Base-by-base conservation (phyloP, 768 basidiomycete species). In the Leccinum uliginosum region DNA sequence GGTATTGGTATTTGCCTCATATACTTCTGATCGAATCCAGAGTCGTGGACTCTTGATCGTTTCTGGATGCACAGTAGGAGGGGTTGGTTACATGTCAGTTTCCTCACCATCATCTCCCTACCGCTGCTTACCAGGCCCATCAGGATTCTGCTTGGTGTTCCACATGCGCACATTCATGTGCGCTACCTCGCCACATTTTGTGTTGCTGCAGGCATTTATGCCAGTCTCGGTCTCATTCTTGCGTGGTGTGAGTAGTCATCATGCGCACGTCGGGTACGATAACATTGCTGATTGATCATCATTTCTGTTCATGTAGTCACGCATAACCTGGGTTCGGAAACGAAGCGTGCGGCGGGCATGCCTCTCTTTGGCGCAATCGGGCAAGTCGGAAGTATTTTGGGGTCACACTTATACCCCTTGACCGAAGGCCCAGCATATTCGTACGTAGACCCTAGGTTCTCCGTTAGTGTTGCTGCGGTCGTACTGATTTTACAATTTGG, bases 121-220 rank as follows among this genome's bases (percentile, higher is more conserved):
- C 9, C 2, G 0, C 9, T 40, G 45, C 59, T 65, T 24, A 59
- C n/a, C 17, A 12, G 6, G 27, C 26, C 4, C 2, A 45, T 14
- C 27, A 65, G 61, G 56, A 64, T 81, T 15, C 63, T 80, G 8
- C 64, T 80, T 11, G 56, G 65, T 9, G 69, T 73, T 6, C 48
- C 62, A 1, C 55, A 72, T 14, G 67, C 68, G 43, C 65, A 68
- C 38, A 12, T 57, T 23, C 68, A 75, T 49, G 66, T 76, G 12
- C 75, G 75, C 17, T 81, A 82, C 53, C 73, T 79, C 35, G 76
- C 79, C 15, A 75, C 73, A 11, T 80, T 81, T 64, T 75, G 69
- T 50, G 71, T 81, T 44, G 74, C 77, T 0, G 68, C 73, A 19
- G 79, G 79, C 47, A 78, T 78, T 4, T 80, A 80, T 57, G 66